Evolutionary conservation across 495 filamentous ascomycete species (phyloP), one percentile per base, ranked within the genome.

Genomic region (Sordaria brevicollis): DNA sequence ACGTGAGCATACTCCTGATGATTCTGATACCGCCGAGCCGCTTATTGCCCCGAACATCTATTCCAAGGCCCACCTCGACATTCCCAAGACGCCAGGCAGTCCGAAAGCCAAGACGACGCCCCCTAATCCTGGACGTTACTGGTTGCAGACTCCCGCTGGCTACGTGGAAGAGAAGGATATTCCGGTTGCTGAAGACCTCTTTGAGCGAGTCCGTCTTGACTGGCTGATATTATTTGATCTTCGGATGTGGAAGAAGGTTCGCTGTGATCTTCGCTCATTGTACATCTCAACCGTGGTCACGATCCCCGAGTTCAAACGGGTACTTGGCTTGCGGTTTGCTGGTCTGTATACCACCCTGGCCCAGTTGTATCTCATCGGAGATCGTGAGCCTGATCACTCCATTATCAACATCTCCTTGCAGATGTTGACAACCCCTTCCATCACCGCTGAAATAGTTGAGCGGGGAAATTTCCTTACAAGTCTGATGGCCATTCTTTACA

Each of bases 191-290:
- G 96, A 98, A 75, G 90, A 99, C 75, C 80, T 97, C 37, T 91
- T 90, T 78, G 86, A 94, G 74, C 89, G 95, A 31, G 90, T 97
- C 11, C 91, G 95, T 36, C 83, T 99, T 4, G 95, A 99, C 78
- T 97, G 92, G 91, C 84, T 98, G 79, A 91, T 99, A 49, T 85
- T 99, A n/a, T 99, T 94, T 79, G 95, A 99, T 76, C 81, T 99
- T 41, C 83, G 95, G 67, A 84, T 99, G 80, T 99, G 95, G 95
- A 99, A 99, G 82, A 94, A 92, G 76, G 89, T 93, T 8, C 89
- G 95, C 15, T 92, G 92, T 49, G 90, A 96, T 73, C 83, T 99
- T 66, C 91, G 96, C 13, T 93, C 97, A 71, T 86, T 99, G 7
- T 97, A 97, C 78, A 97, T 99, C 73, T 93, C 91, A 38, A 98